phyloP scores from a whole-genome alignment of 495 filamentous ascomycete species.

The Xylaria scruposa region DNA sequence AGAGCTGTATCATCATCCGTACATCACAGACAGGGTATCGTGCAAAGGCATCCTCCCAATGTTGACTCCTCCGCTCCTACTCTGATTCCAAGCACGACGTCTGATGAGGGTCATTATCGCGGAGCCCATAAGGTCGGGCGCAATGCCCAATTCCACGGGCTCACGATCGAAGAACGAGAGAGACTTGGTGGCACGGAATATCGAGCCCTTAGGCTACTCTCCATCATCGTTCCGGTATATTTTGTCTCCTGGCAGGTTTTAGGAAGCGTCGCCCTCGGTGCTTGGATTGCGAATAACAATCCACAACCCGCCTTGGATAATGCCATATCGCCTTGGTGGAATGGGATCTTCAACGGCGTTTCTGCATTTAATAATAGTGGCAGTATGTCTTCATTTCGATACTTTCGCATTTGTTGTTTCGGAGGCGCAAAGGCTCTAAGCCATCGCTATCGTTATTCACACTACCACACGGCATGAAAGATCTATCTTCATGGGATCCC shows the following conservation, averaged over 20 bases:
- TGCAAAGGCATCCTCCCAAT: slow-evolving; percentile 28
- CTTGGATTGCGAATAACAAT: slow-evolving; percentile 69
- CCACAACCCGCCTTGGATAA: slow-evolving; percentile 66
- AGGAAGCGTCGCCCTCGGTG: slow-evolving; percentile 73
- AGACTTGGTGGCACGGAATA: slow-evolving; percentile 82
- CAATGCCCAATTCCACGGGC: slow-evolving; percentile 75
- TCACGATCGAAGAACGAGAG: slow-evolving; percentile 72
- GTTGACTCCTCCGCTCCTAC: slow-evolving; percentile 26
- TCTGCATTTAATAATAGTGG: slow-evolving; percentile 83
- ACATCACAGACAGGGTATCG: slow-evolving; percentile 25
- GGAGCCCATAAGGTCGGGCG: slow-evolving; percentile 57
- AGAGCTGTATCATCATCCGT: slow-evolving; percentile 31
- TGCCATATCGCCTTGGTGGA: slow-evolving; percentile 70
- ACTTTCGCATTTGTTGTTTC: neutral
- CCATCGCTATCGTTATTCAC: neutral
- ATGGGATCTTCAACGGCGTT: slow-evolving; percentile 70
- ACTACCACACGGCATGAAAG: neutral
- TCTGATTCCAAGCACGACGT: neutral
- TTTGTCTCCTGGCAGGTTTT: slow-evolving; percentile 74
- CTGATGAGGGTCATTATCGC: slow-evolving; percentile 36
- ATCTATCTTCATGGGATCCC: neutral
- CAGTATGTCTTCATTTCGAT: slow-evolving; percentile 13
- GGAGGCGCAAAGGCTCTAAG: neutral
- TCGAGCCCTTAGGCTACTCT: slow-evolving; percentile 73
- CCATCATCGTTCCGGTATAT: slow-evolving; percentile 75